Base-by-base conservation (phyloP, 2,329 filamentous ascomycete species). In the Lomentospora prolificans region DNA sequence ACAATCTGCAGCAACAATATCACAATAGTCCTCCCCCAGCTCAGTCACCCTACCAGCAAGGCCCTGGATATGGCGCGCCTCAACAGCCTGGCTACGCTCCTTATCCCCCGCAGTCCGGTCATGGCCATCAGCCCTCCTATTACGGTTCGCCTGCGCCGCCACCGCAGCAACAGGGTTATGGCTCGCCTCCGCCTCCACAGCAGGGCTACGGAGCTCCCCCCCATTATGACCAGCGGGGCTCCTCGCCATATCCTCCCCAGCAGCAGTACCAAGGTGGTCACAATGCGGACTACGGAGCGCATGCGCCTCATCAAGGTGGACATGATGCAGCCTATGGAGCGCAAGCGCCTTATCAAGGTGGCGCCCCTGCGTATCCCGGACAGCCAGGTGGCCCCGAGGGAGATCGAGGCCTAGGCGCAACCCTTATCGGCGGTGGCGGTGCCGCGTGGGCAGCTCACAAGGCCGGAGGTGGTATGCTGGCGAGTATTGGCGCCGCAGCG, bases 341-440 rank as follows among this genome's bases (percentile, higher is more conserved):
- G 25, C 60, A 63, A 9, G 39, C 52, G 6, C 50, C 52, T 12
- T 52, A 59, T 31, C 62, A 62, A 8, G 61, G 59, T 8, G 60
- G 58, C 53, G 55, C 50, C 17, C 53, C 58, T 50, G 62, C 62
- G 25, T 63, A 62, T 10, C 63, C 63, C 25, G 65, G 59, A 7
- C 61, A 61, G 3, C 60, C 63, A 7, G 61, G 58, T n/a, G 65
- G 64, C 8, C 69, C 68, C 4, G 65, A 70, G 41, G 69, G 69
- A 46, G 79, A 82, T n/a, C 76, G 78, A 51, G 80, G 80, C 31
- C 71, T 83, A 17, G 78, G 77, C 3, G 76, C 79, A 1, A 75
- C 78, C 3, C 62, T 82, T 25, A 60, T 78, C 1, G 79, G 79
- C 22, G 75, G 77, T 55, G 77, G 73, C 17, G 77, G 71, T 1